Evolutionary conservation across 495 filamentous ascomycete species (phyloP).

Genomic region (Xylaria cubensis): DNA sequence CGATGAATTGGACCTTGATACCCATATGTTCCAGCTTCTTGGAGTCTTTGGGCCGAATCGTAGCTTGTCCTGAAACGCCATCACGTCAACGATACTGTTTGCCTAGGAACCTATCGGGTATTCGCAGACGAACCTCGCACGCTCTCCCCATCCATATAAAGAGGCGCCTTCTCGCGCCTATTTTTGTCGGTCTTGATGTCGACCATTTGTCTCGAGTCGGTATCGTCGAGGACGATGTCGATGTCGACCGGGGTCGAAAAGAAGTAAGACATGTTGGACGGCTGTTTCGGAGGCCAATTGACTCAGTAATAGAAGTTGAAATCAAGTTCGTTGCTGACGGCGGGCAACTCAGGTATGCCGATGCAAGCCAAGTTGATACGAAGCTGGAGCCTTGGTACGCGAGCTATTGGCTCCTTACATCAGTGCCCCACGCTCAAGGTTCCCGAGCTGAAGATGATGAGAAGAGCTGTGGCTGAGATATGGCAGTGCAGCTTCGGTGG

Average conservation of each 20-base stretch:
- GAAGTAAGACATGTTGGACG: slow-evolving; percentile 86
- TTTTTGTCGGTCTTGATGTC: slow-evolving; percentile 99
- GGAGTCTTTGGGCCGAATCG: slow-evolving; percentile 96
- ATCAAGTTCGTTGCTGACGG: slow-evolving; percentile 3
- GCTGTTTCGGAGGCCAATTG: slow-evolving; percentile 14
- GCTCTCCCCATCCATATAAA: slow-evolving; percentile 98
- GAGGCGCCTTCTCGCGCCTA: slow-evolving; percentile 90
- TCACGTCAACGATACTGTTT: neutral
- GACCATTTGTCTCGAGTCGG: slow-evolving; percentile 90
- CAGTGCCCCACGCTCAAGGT: neutral
- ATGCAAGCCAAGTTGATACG: neutral
- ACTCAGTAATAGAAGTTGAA: neutral
- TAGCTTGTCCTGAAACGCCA: slow-evolving; percentile 69
- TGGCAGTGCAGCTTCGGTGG: neutral
- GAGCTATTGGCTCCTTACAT: neutral
- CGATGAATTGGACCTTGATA: slow-evolving; percentile 99
- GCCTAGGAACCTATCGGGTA: too few species aligned
- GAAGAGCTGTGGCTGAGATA: slow-evolving; percentile 17
- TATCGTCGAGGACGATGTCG: slow-evolving; percentile 95
- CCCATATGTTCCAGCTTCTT: slow-evolving; percentile 97
- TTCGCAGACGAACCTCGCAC: slow-evolving; percentile 64
- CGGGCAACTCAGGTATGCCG: neutral
- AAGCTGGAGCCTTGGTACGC: slow-evolving; percentile 1
- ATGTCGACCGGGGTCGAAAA: slow-evolving; percentile 98
- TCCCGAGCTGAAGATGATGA: neutral